Evolutionary conservation across 1,284 basidiomycete species (phyloP), one percentile per base, ranked within the genome.

Genomic region (Trametes polyzona): DNA sequence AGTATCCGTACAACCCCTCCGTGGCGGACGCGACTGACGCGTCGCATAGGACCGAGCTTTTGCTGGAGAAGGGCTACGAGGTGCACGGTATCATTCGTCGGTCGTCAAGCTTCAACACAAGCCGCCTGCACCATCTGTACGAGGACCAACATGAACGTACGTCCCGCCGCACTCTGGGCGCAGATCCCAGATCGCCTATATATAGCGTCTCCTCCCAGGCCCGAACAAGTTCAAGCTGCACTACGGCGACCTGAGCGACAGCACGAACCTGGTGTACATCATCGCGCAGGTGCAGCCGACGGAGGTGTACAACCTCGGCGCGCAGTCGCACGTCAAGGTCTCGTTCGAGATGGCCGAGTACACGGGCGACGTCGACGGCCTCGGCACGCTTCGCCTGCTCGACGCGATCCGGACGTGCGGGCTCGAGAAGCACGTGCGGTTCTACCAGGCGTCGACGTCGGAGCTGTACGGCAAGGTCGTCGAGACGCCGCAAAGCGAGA

Each of bases 301-400:
- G 21, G 94, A 96, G 74, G 88, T 96, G 55, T 96, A 96, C 83
- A 96, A 96, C 74, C 87, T 96, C 44, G 94, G 93, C 44, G 95
- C 95, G n/a, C 94, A 96, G 73, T 94, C 91, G 48, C 94, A 96
- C 76, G 94, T 96, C 78, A 96, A 96, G 74, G 94, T 96, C 63
- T 96, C 93, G 27, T 96, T 96, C 74, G 94, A 96, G 75, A 95
- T 96, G 92, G 92, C 94, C 33, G 94, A 96, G 76, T 96, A 96
- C 76, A 96, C 95, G 0, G 93, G 90, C 56, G 93, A 96, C 68
- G 93, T 96, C 50, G 95, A 96, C 67, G 95, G 87, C 10, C 80
- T 96, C 32, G 94, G 94, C 52, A 96, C 94, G 1, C 83, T 96
- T 43, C 91, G 94, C 65, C 83, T 96, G 55, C 86, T 96, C 55